These are phyloP conservation scores for Pinus taeda DNA, from an alignment of 75 land plant species.

Conservation along the genomic window DNA sequence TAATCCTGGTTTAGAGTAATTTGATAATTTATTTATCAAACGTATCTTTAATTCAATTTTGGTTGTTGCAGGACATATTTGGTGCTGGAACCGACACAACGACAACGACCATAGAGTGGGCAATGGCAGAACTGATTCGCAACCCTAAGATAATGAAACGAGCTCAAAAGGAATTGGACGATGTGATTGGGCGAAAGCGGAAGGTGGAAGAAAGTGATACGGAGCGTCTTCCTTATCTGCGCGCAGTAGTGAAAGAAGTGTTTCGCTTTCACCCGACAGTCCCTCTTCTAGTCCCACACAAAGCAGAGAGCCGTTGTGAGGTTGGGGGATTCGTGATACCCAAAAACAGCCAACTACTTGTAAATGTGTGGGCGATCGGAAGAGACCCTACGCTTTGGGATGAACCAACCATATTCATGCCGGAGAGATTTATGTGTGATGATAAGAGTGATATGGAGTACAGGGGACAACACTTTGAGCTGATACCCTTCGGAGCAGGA, in stretches of 20 bases:
- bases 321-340: conserved; percentile 62
- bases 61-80: too few relatives aligned
- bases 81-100: too few relatives aligned
- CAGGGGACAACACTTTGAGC: conserved; percentile 51
- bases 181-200: conserved; percentile 34
- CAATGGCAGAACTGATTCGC: too few relatives aligned
- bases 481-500: conserved; percentile 68
- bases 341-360: conserved; percentile 35
- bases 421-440: conserved; percentile 34
- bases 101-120: too few relatives aligned
- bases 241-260: conserved; percentile 59
- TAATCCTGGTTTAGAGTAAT: too few relatives aligned
- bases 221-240: conserved; percentile 47
- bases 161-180: too few relatives aligned
- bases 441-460: conserved; percentile 37
- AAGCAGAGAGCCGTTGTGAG: conserved; percentile 35
- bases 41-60: too few relatives aligned
- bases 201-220: conserved; percentile 50
- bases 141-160: too few relatives aligned
- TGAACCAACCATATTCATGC: conserved; percentile 52
- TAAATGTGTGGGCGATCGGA: conserved; percentile 61
- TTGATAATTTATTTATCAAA: too few relatives aligned
- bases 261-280: conserved; percentile 73
- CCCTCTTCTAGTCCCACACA: conserved; percentile 62
- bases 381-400: conserved; percentile 56